Base-by-base conservation (phyloP, 352 stramenopile genomes). In the Phytophthora meadii region DNA sequence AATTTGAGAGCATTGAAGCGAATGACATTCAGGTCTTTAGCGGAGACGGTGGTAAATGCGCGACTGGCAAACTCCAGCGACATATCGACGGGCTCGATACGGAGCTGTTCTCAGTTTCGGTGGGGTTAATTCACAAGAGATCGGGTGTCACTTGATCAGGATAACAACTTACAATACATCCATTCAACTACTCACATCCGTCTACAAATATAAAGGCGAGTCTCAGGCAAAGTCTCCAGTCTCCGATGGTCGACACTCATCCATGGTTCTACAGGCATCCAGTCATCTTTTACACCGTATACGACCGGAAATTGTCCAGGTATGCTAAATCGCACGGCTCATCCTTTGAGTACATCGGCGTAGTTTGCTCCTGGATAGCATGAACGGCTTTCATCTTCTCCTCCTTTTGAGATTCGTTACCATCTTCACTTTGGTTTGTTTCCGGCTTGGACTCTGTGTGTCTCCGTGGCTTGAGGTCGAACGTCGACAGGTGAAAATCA, bases 401-500 rank as follows among this genome's bases (percentile, higher is more conserved):
- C n/a, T 56, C 37, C 7, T 60, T 62, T 14, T n/a, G 34, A 58
- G 27, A 54, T 9, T 66, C n/a, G 10, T 46, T 41, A 12, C 22
- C 10, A 42, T 11, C n/a, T 14, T 58, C 22, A 14, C 14, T n/a
- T 1, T 45, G 41, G 27, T 63, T 62, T n/a, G 39, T 56, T 28
- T 65, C 19, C 2, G 45, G 32, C 51, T 51, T 45, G 10, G 37
- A 24, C 7, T 65, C 50, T 1, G 30, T 61, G 7, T 45, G 53
- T 55, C 46, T 46, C 28, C 27, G 58, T 15, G 59, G 47, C 50
- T 54, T 73, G 25, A 74, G 53, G 32, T 73, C 34, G 32, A 76
- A 76, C 36, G 40, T 76, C 19, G 69, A 77, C 42, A 77, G 40
- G 30, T 74, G 65, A 51, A 77, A 77, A 44, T 77, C 65, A 17